These are phyloP conservation scores for Boletus sp. DNA, from an alignment of 768 basidiomycete species.

Conservation along the genomic window DNA sequence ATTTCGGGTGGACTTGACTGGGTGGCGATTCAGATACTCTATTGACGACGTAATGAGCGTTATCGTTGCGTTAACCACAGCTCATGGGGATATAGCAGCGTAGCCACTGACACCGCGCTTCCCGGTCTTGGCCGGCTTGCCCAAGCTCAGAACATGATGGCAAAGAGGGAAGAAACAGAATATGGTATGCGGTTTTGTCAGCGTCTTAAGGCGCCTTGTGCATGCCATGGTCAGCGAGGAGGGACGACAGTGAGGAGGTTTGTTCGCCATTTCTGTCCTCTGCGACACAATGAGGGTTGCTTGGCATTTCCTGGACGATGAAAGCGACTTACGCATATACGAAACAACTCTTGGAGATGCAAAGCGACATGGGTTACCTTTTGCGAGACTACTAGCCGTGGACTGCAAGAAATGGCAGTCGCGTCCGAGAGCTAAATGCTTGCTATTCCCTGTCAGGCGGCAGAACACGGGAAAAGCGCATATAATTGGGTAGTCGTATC, in stretches of 20 bases:
- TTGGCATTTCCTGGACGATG: conserved; percentile 81
- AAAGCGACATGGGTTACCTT: conserved; percentile 52
- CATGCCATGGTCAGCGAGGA: conserved; percentile 31
- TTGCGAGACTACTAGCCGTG: conserved; percentile 54
- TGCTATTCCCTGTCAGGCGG: conserved; percentile 65
- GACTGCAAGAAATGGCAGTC: conserved; percentile 92
- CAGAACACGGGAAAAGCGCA: conserved; percentile 50
- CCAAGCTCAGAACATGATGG: no score
- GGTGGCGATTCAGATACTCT: no score
- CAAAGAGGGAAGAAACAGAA: no score
- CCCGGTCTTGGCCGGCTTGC: no score
- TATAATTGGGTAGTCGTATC: conserved; percentile 47
- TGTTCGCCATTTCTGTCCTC: conserved; percentile 77
- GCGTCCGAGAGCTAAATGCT: conserved; percentile 73
- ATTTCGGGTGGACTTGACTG: no score
- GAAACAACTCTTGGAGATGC: conserved; percentile 65
- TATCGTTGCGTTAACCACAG: no score
- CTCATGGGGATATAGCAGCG: no score
- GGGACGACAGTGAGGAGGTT: conserved; percentile 80
- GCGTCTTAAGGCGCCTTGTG: no score
- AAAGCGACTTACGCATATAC: conserved; percentile 60
- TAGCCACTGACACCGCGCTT: no score
- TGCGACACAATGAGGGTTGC: conserved; percentile 59
- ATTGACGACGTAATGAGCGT: no score
- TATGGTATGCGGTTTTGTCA: no score